These are phyloP conservation scores for Suillus clintonianus DNA, from an alignment of 768 basidiomycete species.

Conservation along the genomic window DNA sequence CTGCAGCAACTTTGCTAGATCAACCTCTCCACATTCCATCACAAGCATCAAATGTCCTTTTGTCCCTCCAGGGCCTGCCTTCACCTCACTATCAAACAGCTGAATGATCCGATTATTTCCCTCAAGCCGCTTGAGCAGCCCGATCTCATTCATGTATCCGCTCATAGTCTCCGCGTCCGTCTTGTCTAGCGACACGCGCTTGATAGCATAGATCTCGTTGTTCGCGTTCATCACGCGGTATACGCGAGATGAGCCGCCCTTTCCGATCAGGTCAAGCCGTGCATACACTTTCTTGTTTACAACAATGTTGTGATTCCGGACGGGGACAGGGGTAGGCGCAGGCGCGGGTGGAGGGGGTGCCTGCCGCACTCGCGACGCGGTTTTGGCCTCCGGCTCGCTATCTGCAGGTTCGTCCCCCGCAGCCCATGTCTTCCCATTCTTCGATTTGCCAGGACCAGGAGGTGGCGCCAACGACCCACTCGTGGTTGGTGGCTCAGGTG, in stretches of 20 bases:
- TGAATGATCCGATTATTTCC: slow-evolving; percentile 93
- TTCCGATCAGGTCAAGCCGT: slow-evolving; percentile 86
- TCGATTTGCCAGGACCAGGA: slow-evolving; percentile 18
- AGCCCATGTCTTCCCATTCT: slow-evolving; percentile 46
- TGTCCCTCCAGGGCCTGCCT: slow-evolving; percentile 58
- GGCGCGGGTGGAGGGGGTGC: slow-evolving; percentile 37
- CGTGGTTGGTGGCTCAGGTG: slow-evolving; percentile 57
- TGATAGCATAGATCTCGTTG: slow-evolving; percentile 86
- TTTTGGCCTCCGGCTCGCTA: slow-evolving; percentile 35
- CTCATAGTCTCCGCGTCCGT: slow-evolving; percentile 87
- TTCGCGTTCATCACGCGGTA: slow-evolving; percentile 82
- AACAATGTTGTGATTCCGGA: slow-evolving; percentile 42
- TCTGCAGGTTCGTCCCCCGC: slow-evolving; percentile 45
- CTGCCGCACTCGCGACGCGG: slow-evolving; percentile 23
- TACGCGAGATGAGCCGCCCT: slow-evolving; percentile 94
- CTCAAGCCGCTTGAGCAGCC: slow-evolving; percentile 87
- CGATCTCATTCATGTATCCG: slow-evolving; percentile 96
- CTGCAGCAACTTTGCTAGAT: slow-evolving; percentile 79
- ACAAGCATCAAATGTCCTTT: slow-evolving; percentile 82
- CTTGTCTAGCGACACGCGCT: slow-evolving; percentile 87
- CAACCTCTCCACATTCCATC: slow-evolving; percentile 97
- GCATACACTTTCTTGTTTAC: slow-evolving; percentile 80
- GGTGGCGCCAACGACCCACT: slow-evolving; percentile 30
- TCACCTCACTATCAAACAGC: slow-evolving; percentile 88
- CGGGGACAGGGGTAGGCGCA: slow-evolving; percentile 19